These are phyloP conservation scores for Picocystis sp. DNA, from an alignment of 163 green algal species.

Conservation along the genomic window DNA sequence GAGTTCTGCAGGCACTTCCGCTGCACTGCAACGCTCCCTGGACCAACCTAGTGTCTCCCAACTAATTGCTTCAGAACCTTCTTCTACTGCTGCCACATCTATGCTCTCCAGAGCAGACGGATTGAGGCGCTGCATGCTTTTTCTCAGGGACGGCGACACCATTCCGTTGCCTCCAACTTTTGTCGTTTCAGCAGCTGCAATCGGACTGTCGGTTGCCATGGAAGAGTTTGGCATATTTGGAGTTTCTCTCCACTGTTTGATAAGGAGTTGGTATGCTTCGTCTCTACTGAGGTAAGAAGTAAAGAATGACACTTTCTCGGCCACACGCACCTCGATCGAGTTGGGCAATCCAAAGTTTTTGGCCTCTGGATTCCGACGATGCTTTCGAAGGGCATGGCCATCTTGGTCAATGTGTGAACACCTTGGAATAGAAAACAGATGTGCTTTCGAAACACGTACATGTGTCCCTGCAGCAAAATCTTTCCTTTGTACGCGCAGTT, in stretches of 20 bases:
- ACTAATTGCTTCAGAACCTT: no score
- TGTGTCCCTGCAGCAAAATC: conserved; percentile 28
- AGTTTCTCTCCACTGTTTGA: conserved; percentile 22
- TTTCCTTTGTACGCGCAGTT: no score
- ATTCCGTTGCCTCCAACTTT: no score
- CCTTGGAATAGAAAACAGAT: conserved; percentile 64
- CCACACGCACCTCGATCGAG: conserved; percentile 23
- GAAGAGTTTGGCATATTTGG: conserved; percentile 18
- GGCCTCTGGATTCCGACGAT: conserved; percentile 11
- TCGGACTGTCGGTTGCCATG: no score
- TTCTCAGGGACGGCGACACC: no score
- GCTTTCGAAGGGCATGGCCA: conserved; percentile 31
- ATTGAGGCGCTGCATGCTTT: no score
- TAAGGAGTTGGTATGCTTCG: conserved; percentile 48
- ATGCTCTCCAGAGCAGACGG: no score
- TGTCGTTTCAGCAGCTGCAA: no score
- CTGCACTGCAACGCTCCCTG: no score
- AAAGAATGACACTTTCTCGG: conserved; percentile 51
- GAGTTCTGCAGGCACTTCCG: no score
- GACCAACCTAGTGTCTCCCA: no score
- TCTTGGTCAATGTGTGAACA: conserved; percentile 65
- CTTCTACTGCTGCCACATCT: no score
- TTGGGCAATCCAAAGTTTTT: conserved; percentile 51
- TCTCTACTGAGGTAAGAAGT: conserved; percentile 63
- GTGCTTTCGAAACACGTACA: conserved; percentile 69